Evolutionary conservation across 2,329 filamentous ascomycete genomes (phyloP).

Genomic region (Hypoxylon sp.): DNA sequence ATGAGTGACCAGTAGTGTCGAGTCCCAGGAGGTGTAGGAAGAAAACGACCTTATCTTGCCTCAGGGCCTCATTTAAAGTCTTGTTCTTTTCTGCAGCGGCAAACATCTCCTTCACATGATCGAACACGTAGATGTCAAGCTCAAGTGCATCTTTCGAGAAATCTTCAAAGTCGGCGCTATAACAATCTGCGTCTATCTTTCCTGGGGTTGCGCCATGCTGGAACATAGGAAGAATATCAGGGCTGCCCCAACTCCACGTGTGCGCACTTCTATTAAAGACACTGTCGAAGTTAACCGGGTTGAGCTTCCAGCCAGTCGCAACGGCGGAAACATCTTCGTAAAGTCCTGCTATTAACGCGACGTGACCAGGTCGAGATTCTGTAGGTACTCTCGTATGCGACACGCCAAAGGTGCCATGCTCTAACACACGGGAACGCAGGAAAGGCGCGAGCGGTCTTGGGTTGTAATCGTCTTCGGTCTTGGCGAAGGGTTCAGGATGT

Average conservation of each 20-base stretch:
- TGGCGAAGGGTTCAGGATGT: constrained; percentile 86
- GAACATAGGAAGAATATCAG: constrained; percentile 98
- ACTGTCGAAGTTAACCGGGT: constrained; percentile 98
- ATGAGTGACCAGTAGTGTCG: constrained; percentile 89
- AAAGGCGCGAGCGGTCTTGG: constrained; percentile 91
- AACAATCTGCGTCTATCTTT: constrained; percentile 87
- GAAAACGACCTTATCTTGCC: constrained; percentile 90
- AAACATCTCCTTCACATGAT: constrained; percentile 91
- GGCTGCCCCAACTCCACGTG: constrained; percentile 99
- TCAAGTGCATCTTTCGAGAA: constrained; percentile 85
- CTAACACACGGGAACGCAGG: constrained; percentile 87
- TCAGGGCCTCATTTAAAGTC: constrained; percentile 78
- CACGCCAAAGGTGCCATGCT: constrained; percentile 94
- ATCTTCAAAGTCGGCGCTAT: constrained; percentile 88
- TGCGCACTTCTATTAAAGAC: constrained; percentile 97
- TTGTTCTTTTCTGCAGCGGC: constrained; percentile 82
- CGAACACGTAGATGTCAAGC: constrained; percentile 95
- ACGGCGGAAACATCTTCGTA: constrained; percentile 99
- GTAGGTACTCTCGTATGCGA: constrained; percentile 97
- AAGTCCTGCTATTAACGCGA: constrained; percentile 94
- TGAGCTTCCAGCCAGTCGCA: constrained; percentile 97
- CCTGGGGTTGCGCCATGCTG: constrained; percentile 91
- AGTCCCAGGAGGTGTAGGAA: constrained; percentile 94
- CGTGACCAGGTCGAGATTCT: constrained; percentile 95
- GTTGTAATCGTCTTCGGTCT: constrained; percentile 74